phyloP scores from a whole-genome alignment of 2,329 filamentous ascomycete genomes.

The Fusarium aywerte region DNA sequence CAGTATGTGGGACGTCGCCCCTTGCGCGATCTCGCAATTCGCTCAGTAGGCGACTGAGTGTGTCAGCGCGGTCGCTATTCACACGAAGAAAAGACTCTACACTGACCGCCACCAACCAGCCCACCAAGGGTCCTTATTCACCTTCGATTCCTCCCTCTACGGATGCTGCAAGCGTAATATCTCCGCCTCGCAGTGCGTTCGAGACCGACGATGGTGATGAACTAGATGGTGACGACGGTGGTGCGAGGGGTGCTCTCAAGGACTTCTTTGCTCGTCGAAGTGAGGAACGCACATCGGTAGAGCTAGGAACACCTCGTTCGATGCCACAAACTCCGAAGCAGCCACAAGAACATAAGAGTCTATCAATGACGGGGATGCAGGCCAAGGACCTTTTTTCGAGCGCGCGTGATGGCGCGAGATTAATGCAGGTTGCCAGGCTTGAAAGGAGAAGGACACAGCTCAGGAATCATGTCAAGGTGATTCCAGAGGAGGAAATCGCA shows the following conservation, averaged over 20 bases:
- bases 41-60: slow-evolving; percentile 42
- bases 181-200: slow-evolving; percentile 47
- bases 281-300: slow-evolving; percentile 36
- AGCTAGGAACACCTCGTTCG: slow-evolving; percentile 21
- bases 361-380: slow-evolving; percentile 40
- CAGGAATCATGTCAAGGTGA: slow-evolving; percentile 52
- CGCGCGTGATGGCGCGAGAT: slow-evolving; percentile 39
- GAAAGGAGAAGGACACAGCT: slow-evolving; percentile 52
- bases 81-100: slow-evolving; percentile 42
- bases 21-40: slow-evolving; percentile 32
- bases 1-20: slow-evolving; percentile 20
- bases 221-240: slow-evolving; percentile 31
- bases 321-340: slow-evolving; percentile 14
- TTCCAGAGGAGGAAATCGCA: slow-evolving; percentile 44
- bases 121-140: slow-evolving; percentile 34
- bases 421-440: slow-evolving; percentile 39
- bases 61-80: slow-evolving; percentile 45
- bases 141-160: slow-evolving; percentile 17
- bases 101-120: slow-evolving; percentile 24
- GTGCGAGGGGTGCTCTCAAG: slow-evolving; percentile 33
- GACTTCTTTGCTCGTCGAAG: slow-evolving; percentile 42
- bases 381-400: slow-evolving; percentile 43
- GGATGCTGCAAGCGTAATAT: slow-evolving; percentile 23
- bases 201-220: slow-evolving; percentile 50
- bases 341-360: slow-evolving; percentile 19